Conservation (phyloP, 345 rosid genomes). For the Moricandia moricandioides region DNA sequence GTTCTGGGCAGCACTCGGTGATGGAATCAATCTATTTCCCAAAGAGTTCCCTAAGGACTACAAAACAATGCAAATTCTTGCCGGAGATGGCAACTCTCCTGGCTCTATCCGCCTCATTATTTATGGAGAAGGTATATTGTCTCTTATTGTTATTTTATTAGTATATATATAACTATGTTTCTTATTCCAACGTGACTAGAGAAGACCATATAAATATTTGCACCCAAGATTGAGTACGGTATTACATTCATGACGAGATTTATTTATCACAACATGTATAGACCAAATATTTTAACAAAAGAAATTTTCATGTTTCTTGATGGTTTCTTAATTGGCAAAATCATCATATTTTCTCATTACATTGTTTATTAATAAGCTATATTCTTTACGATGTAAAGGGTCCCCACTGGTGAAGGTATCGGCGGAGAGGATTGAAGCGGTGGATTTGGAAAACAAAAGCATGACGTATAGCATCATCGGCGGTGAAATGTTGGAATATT, state of each 20-base stretch:
- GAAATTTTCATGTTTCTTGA: slow-evolving; percentile 2
- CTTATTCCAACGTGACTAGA: neutral
- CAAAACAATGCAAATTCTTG: slow-evolving; percentile 71
- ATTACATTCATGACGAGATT: neutral
- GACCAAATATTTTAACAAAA: neutral
- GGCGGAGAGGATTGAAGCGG: slow-evolving; percentile 68
- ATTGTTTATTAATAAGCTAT: neutral
- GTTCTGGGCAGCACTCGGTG: slow-evolving; percentile 64
- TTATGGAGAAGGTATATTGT: slow-evolving; percentile 54
- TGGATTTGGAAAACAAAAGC: slow-evolving; percentile 53
- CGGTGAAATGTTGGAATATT: slow-evolving; percentile 76
- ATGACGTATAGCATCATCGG: slow-evolving; percentile 61
- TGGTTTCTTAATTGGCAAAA: neutral
- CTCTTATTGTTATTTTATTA: neutral
- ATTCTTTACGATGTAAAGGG: slow-evolving; percentile 37
- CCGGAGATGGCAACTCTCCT: slow-evolving; percentile 78
- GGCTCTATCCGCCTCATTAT: slow-evolving; percentile 72
- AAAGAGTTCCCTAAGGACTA: slow-evolving; percentile 68
- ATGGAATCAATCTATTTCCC: slow-evolving; percentile 63
- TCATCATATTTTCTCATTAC: neutral
- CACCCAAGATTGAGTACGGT: neutral
- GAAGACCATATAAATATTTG: neutral
- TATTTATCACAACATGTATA: neutral
- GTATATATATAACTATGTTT: neutral
- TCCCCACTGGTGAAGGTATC: slow-evolving; percentile 68